Conservation (phyloP, 306 rosid species). For the Alnus rubra region DNA sequence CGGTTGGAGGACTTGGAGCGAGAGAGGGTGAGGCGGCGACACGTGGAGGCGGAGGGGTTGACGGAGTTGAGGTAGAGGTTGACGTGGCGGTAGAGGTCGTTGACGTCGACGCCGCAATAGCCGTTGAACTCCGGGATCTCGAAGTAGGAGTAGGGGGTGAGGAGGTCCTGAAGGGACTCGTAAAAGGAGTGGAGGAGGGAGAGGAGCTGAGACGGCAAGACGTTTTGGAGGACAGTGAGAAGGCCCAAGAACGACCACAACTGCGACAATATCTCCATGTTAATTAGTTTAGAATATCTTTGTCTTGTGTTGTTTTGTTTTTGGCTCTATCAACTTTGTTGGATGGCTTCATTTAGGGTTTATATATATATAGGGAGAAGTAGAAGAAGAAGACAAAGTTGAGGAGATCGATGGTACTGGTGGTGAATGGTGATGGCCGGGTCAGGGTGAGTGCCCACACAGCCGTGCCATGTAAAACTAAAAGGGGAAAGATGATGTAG, state of each 20-base stretch:
- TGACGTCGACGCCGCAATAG: conserved; percentile 78
- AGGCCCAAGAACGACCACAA: conserved; percentile 86
- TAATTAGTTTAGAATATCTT: too few species aligned
- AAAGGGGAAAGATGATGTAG: conserved; percentile 7
- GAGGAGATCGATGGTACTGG: neutral
- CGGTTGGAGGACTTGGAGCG: conserved; percentile 77
- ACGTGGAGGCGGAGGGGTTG: conserved; percentile 38
- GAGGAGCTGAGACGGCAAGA: conserved; percentile 77
- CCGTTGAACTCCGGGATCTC: conserved; percentile 90
- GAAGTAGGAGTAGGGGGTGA: conserved; percentile 72
- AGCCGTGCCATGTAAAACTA: conserved; percentile 21
- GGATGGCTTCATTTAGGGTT: neutral
- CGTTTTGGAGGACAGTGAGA: conserved; percentile 78
- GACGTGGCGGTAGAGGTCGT: conserved; percentile 84
- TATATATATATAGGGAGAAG: conserved; percentile 1
- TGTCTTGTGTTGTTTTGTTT: neutral
- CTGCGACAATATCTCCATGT: conserved; percentile 81
- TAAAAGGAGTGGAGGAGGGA: conserved; percentile 72
- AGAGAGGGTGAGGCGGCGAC: conserved; percentile 70
- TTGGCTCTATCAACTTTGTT: conserved; percentile 16
- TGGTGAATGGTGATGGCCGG: neutral
- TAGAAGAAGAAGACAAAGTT: neutral
- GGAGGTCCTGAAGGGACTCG: conserved; percentile 69
- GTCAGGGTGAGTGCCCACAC: neutral
- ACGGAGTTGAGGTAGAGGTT: conserved; percentile 76